phyloP scores from a whole-genome alignment of 106 monocot genomes.

The Dendrobium huoshanense region DNA sequence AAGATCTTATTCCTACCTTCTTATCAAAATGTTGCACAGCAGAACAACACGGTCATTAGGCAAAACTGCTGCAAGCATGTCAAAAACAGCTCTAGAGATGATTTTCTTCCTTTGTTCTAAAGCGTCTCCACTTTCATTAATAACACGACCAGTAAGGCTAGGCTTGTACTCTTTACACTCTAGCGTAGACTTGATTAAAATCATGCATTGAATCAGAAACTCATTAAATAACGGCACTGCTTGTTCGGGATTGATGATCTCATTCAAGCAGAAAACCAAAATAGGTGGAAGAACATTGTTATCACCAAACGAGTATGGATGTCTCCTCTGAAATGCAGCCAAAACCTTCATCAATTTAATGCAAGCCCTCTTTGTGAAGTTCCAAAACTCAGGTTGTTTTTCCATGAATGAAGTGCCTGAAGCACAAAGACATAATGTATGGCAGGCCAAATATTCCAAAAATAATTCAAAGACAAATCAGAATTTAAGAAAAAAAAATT shows the following conservation, averaged over 20 bases:
- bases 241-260: conserved; percentile 71
- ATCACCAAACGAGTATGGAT: conserved; percentile 89
- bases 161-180: conserved; percentile 93
- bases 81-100: conserved; percentile 36
- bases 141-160: conserved; percentile 62
- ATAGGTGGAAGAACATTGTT: conserved; percentile 55
- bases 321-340: conserved; percentile 58
- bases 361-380: conserved; percentile 70
- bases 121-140: conserved; percentile 41
- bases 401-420: conserved; percentile 67
- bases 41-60: conserved; percentile 60
- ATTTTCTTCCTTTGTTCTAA: conserved; percentile 66
- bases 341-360: conserved; percentile 80
- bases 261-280: conserved; percentile 74
- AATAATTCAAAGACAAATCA: not conserved
- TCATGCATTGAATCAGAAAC: conserved; percentile 91
- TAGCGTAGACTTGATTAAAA: conserved; percentile 69
- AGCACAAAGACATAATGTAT: not conserved
- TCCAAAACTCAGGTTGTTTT: conserved; percentile 40
- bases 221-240: conserved; percentile 48
- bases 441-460: not conserved
- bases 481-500: not conserved
- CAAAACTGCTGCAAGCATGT: conserved; percentile 49
- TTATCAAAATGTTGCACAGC: conserved; percentile 78
- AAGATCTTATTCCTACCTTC: conserved; percentile 45